phyloP scores from a whole-genome alignment of 2,329 filamentous ascomycete genomes.

The Lachnellula arida region DNA sequence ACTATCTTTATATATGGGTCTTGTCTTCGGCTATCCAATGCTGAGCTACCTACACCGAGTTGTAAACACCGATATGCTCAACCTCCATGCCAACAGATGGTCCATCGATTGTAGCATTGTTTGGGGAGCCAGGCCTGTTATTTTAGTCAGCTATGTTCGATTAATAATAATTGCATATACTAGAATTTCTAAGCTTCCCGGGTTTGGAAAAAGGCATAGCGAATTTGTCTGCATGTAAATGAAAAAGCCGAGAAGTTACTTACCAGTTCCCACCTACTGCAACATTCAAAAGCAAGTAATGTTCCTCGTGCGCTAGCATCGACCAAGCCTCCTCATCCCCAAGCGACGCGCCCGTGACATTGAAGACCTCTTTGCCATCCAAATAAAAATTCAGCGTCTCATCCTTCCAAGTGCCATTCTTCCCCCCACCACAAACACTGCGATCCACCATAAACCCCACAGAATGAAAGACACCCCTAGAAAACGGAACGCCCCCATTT shows the following conservation, averaged over 20 bases:
- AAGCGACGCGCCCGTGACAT: conserved; percentile 27
- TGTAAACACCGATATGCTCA: conserved; percentile 38
- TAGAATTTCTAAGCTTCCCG: background rate
- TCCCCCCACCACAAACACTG: conserved; percentile 3
- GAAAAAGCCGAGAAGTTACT: background rate
- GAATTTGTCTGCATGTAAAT: too few relatives aligned
- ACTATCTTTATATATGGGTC: too few relatives aligned
- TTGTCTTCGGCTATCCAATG: too few relatives aligned
- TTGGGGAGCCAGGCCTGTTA: conserved; percentile 30
- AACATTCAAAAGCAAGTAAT: conserved; percentile 39
- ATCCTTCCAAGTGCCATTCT: conserved; percentile 4
- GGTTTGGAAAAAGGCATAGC: background rate
- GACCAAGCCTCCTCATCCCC: conserved; percentile 30
- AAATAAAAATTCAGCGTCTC: conserved; percentile 36
- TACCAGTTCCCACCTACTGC: conserved; percentile 35
- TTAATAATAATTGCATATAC: conserved; percentile 10
- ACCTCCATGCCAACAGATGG: conserved; percentile 35
- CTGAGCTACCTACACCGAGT: conserved; percentile 9
- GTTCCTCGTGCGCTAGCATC: conserved; percentile 27
- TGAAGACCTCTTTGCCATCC: conserved; percentile 30
- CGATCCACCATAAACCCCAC: conserved; percentile 34
- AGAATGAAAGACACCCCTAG: conserved; percentile 30
- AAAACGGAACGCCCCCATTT: background rate
- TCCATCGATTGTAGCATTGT: conserved; percentile 32
- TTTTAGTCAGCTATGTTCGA: too few relatives aligned